Percentiles rank a stretch among this genome's conserved stretches.
Conservation (phyloP, 148 eudicot genomes). For the Vaccinium darrowii region DNA sequence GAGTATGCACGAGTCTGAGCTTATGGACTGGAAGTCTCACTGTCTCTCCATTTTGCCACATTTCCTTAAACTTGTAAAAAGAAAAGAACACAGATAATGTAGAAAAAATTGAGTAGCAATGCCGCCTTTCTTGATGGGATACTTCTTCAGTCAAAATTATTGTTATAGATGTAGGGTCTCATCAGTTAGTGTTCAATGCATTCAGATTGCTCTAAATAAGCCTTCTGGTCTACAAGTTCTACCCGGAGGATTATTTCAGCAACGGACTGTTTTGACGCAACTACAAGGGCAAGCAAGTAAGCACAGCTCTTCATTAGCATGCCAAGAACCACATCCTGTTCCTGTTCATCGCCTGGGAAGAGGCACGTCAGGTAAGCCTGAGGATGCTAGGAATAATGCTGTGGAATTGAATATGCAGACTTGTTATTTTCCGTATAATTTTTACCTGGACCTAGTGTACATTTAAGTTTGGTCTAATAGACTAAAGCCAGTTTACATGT, state of each 20-base stretch:
- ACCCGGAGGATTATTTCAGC: conserved; percentile 96
- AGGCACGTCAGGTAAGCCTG: conserved; percentile 85
- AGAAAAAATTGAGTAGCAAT: neutral
- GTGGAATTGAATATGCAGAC: neutral
- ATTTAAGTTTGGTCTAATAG: neutral
- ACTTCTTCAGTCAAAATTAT: neutral
- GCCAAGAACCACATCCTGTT: conserved; percentile 57
- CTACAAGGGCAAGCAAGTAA: conserved; percentile 60
- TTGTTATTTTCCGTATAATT: neutral
- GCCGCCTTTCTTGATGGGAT: neutral
- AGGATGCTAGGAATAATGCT: neutral
- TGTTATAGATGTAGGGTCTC: conserved; percentile 7
- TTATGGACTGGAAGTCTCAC: neutral
- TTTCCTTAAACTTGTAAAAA: neutral
- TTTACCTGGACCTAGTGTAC: neutral
- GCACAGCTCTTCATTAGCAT: conserved; percentile 25
- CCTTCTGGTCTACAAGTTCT: conserved; percentile 90
- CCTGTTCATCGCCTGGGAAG: conserved; percentile 98
- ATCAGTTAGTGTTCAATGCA: conserved; percentile 1
- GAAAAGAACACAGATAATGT: neutral
- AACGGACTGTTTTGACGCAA: conserved; percentile 87
- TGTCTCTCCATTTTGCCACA: neutral
- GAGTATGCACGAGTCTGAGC: neutral
- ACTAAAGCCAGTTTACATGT: neutral
- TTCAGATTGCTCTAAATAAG: conserved; percentile 79